Conservation (phyloP, 129 eudicot species). For the Chrysanthemum makinoi region DNA sequence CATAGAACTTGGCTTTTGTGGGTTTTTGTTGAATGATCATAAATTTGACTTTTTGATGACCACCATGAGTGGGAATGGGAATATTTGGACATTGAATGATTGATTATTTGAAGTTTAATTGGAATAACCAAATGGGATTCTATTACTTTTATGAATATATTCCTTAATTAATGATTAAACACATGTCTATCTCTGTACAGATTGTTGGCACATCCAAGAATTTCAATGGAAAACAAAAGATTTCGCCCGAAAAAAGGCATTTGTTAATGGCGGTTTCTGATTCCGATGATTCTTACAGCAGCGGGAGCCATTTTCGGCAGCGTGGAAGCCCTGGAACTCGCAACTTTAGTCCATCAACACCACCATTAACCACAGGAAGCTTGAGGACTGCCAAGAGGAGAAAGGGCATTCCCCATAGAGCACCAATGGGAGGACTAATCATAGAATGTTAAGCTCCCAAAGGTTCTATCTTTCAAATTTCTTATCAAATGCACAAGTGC, state of each 20-base stretch:
- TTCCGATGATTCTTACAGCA: constrained; percentile 64
- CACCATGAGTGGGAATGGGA: constrained; percentile 27
- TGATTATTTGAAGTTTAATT: constrained; percentile 23
- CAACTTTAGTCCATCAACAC: constrained; percentile 85
- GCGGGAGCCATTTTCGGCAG: constrained; percentile 47
- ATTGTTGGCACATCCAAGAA: constrained; percentile 70
- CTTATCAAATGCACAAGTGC: constrained; percentile 26
- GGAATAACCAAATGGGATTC: constrained; percentile 19
- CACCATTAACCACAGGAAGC: constrained; percentile 55
- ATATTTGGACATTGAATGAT: constrained; percentile 30
- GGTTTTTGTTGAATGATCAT: constrained; percentile 19
- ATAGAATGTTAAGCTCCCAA: constrained; percentile 43
- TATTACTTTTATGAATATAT: constrained; percentile 1
- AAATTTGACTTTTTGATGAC: constrained; percentile 31
- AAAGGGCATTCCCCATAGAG: constrained; percentile 95
- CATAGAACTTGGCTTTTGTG: constrained; percentile 15
- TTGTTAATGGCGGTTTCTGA: constrained; percentile 40
- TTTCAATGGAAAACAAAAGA: constrained; percentile 47
- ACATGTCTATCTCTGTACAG: constrained; percentile 30
- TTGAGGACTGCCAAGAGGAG: constrained; percentile 72
- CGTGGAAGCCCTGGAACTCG: constrained; percentile 31
- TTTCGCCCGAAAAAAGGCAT: constrained; percentile 45
- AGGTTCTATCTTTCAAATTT: constrained; percentile 12
- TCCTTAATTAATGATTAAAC: background rate
- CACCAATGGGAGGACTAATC: constrained; percentile 75